Evolutionary conservation across 768 basidiomycete species (phyloP), one percentile per base, ranked within the genome.

Genomic region (Amanita exitialis): DNA sequence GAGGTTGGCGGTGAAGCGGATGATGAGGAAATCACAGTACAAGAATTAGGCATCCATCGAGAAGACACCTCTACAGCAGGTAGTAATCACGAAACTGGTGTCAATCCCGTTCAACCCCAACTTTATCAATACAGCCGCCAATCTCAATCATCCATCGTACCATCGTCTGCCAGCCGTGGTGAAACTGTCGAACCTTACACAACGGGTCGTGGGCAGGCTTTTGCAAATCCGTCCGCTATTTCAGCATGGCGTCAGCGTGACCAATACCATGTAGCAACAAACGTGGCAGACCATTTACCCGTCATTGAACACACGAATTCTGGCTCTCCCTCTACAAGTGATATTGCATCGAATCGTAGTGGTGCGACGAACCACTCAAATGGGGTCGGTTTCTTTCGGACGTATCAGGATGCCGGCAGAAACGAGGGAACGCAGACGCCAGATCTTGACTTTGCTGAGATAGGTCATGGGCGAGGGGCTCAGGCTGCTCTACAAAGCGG

Each of bases 391-490:
- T 61, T 85, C 63, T 86, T 83, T 63, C 75, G 79, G 27, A 72
- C 75, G 23, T 82, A 80, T 58, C 73, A 78, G 36, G 75, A 76
- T 21, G 61, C 58, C 28, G 52, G 57, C 30, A 63, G 70, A 47
- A 69, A 69, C 56, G 72, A 73, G 53, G 82, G 83, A 38, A 74
- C 77, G 15, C 64, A 80, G 61, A 88, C 84, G 13, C 86, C 84
- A 20, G 86, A 88, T 58, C 72, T 86, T 46, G 74, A 83, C 56
- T 86, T 75, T 54, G 83, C 86, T 4, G 87, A 90, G 61, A 82
- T 86, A 53, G 85, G 83, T 2, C 85, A 86, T 59, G 84, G 83
- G 3, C 74, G 82, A 25, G 83, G 83, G 4, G 66, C 74, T 16
- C 60, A 66, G 48, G 58, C 53, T 12, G 41, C 59, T 21, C 53